A percentile compares a stretch with the other conserved stretches of the same genome.
Conservation (phyloP, 2,329 filamentous ascomycete genomes). For the Nigrospora oryzae region DNA sequence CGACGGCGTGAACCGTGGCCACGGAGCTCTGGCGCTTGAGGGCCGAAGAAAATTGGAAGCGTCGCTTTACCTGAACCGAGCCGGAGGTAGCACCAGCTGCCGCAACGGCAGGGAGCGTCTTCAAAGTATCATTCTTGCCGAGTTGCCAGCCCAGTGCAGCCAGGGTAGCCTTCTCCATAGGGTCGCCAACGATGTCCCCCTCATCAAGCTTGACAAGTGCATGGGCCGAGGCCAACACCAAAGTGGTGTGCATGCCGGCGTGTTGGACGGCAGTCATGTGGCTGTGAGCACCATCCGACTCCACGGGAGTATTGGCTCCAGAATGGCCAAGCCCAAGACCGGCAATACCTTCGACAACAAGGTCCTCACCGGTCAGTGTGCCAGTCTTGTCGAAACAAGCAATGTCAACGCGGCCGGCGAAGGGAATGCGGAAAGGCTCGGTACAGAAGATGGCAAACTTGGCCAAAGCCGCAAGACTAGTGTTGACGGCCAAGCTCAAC, state of each 20-base stretch:
- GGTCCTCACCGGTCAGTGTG: constrained; percentile 89
- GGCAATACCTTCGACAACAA: constrained; percentile 94
- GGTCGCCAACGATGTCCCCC: constrained; percentile 93
- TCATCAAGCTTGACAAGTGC: constrained; percentile 94
- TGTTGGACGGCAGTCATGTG: constrained; percentile 64
- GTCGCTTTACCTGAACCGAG: constrained; percentile 85
- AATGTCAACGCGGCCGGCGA: constrained; percentile 87
- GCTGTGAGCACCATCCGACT: constrained; percentile 75
- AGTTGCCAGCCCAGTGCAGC: constrained; percentile 84
- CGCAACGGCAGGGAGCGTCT: constrained; percentile 49
- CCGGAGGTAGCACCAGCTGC: constrained; percentile 49
- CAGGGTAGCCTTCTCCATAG: constrained; percentile 97
- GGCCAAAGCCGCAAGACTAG: constrained; percentile 86
- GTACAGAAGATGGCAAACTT: constrained; percentile 98
- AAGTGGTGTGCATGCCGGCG: constrained; percentile 71
- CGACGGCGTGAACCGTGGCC: constrained; percentile 67
- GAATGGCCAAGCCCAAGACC: constrained; percentile 68
- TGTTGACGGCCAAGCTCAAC: constrained; percentile 93
- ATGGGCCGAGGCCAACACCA: constrained; percentile 91
- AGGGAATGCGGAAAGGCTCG: constrained; percentile 96
- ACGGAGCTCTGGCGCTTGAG: constrained; percentile 95
- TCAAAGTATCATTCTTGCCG: constrained; percentile 80
- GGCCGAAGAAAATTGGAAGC: constrained; percentile 96
- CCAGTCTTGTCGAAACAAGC: constrained; percentile 99
- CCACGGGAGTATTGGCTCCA: constrained; percentile 55